Percentiles rank a stretch among this genome's conserved stretches.
Conservation (phyloP, 129 eudicot genomes). For the Escallonia rubra region DNA sequence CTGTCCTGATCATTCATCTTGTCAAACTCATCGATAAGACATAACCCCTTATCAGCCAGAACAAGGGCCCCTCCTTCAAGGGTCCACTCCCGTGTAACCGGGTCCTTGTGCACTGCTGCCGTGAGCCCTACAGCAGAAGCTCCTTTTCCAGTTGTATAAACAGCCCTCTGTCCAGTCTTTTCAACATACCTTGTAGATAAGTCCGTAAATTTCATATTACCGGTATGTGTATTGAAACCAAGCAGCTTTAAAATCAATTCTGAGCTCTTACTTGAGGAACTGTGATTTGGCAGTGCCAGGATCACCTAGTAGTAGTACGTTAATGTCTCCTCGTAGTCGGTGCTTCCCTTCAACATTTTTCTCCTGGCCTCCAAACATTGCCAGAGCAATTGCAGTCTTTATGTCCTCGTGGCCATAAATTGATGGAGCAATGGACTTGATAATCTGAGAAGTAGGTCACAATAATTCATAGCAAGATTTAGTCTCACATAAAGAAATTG, state of each 20-base stretch:
- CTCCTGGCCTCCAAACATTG: constrained; percentile 99
- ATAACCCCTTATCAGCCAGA: constrained; percentile 92
- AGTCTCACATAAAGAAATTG: background rate
- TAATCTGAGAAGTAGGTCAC: constrained; percentile 40
- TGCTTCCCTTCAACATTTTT: constrained; percentile 90
- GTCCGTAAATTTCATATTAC: background rate
- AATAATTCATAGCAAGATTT: background rate
- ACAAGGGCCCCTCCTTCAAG: constrained; percentile 99
- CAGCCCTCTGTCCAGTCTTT: constrained; percentile 97
- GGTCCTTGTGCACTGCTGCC: constrained; percentile 98
- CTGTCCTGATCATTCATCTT: constrained; percentile 99
- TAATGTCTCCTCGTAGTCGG: constrained; percentile 87
- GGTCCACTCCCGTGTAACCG: constrained; percentile 97
- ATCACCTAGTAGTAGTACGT: constrained; percentile 86
- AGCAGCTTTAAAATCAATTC: background rate
- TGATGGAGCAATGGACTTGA: constrained; percentile 96
- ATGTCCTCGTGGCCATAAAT: constrained; percentile 97
- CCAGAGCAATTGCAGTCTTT: constrained; percentile 92
- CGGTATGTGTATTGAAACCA: background rate
- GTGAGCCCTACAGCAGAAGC: constrained; percentile 99
- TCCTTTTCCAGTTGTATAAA: constrained; percentile 97
- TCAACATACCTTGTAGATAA: constrained; percentile 71
- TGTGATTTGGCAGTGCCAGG: constrained; percentile 99
- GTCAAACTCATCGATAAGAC: constrained; percentile 95
- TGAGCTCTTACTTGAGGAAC: constrained; percentile 71